Percentiles rank a stretch among this genome's conserved stretches.
Evolutionary conservation across 2,329 filamentous ascomycete species (phyloP).

Genomic region (Colletotrichum scovillei): DNA sequence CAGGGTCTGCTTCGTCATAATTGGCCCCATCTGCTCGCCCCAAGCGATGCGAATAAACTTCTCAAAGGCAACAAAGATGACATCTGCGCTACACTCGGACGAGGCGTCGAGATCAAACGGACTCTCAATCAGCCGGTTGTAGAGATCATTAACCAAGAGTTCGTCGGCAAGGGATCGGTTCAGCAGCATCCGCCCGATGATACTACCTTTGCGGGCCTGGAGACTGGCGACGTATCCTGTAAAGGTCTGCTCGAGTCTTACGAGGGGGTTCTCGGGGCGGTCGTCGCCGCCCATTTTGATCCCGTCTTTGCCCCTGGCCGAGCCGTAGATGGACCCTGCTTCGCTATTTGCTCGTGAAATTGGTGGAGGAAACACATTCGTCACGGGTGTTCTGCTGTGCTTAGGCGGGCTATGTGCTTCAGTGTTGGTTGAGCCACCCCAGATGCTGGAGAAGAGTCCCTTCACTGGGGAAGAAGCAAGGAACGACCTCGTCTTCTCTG

Average conservation of each 20-base stretch:
- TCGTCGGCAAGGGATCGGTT: slow-evolving; percentile 79
- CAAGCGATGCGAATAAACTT: slow-evolving; percentile 91
- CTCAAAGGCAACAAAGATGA: slow-evolving; percentile 92
- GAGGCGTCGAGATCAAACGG: slow-evolving; percentile 82
- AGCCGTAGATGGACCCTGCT: slow-evolving; percentile 64
- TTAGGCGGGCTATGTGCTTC: slow-evolving; percentile 50
- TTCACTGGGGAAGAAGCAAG: slow-evolving; percentile 90
- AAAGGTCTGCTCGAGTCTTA: slow-evolving; percentile 85
- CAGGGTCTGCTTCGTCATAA: slow-evolving; percentile 79
- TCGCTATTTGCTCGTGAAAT: slow-evolving; percentile 57
- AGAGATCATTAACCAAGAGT: slow-evolving; percentile 86
- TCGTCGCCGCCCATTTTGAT: slow-evolving; percentile 59
- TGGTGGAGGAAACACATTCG: slow-evolving; percentile 52
- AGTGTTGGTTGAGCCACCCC: slow-evolving; percentile 69
- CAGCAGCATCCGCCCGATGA: slow-evolving; percentile 81
- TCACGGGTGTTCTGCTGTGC: slow-evolving; percentile 51
- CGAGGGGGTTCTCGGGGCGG: slow-evolving; percentile 73
- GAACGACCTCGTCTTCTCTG: slow-evolving; percentile 75
- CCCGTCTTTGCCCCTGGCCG: slow-evolving; percentile 60
- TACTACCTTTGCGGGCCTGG: slow-evolving; percentile 87
- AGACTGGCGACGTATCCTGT: slow-evolving; percentile 85
- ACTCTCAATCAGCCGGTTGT: slow-evolving; percentile 87
- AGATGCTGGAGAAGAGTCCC: slow-evolving; percentile 80
- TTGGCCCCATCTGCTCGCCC: slow-evolving; percentile 87
- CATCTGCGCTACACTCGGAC: slow-evolving; percentile 81